Conservation (phyloP, 2,329 filamentous ascomycete genomes). For the Monilinia vaccinii-corymbosi region DNA sequence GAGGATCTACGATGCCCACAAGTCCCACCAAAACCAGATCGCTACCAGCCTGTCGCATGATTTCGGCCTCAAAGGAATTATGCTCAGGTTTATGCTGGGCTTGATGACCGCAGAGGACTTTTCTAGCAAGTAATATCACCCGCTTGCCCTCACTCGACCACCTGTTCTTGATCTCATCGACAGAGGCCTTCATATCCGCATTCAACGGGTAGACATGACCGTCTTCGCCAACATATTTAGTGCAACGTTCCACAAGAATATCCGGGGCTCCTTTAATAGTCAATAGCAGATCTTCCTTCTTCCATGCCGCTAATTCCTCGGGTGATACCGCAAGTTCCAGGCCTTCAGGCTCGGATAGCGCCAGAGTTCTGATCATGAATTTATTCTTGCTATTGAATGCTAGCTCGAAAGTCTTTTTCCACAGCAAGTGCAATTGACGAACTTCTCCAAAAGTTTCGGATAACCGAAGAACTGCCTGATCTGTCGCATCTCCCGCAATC, state of each 20-base stretch:
- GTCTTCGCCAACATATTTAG: conserved; percentile 44
- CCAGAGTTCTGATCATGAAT: conserved; percentile 59
- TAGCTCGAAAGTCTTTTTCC: conserved; percentile 56
- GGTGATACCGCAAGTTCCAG: conserved; percentile 11
- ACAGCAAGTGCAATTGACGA: conserved; percentile 47
- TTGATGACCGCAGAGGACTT: conserved; percentile 27
- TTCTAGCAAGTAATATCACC: conserved; percentile 56
- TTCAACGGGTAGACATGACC: conserved; percentile 44
- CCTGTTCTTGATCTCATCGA: conserved; percentile 52
- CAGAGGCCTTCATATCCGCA: conserved; percentile 32
- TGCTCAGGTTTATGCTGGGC: conserved; percentile 11
- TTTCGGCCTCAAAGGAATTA: conserved; percentile 43
- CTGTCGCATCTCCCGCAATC: conserved; percentile 66
- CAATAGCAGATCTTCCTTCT: conserved; percentile 33
- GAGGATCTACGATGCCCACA: conserved; percentile 48
- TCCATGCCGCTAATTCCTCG: conserved; percentile 10
- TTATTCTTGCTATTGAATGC: conserved; percentile 79
- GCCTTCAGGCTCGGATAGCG: conserved; percentile 34
- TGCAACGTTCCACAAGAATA: conserved; percentile 56
- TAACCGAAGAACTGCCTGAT: conserved; percentile 63
- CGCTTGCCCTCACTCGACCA: conserved; percentile 61
- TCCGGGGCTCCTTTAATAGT: conserved; percentile 73
- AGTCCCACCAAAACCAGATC: conserved; percentile 45
- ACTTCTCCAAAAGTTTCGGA: conserved; percentile 55
- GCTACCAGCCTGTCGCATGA: conserved; percentile 41